Evolutionary conservation across 495 filamentous ascomycete species (phyloP).

Genomic region (Articulospora tetracladia): DNA sequence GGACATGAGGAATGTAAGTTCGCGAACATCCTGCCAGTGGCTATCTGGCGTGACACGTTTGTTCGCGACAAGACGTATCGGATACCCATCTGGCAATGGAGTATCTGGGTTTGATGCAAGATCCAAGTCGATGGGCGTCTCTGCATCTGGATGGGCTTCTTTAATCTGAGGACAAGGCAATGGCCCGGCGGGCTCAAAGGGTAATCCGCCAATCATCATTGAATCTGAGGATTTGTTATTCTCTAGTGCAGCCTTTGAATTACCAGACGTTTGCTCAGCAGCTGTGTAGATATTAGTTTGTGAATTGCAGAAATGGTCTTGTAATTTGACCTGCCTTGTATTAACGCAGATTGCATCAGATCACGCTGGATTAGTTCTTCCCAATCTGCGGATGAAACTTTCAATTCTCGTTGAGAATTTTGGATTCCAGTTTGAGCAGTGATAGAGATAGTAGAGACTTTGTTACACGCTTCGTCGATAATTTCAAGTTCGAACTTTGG

Average conservation of each 20-base stretch:
- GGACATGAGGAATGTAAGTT: slow-evolving; percentile 54
- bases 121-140: neutral
- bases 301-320: no score
- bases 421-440: neutral
- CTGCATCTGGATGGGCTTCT: neutral
- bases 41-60: slow-evolving; percentile 64
- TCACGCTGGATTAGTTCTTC: neutral
- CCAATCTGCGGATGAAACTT: neutral
- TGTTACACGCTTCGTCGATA: neutral
- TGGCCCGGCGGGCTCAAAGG: neutral
- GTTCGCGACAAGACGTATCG: slow-evolving; percentile 49
- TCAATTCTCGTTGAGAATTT: neutral
- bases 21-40: slow-evolving; percentile 95
- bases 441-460: neutral
- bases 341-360: no score
- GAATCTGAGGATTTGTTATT: neutral
- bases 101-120: slow-evolving; percentile 39
- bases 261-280: neutral
- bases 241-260: neutral
- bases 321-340: no score
- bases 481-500: slow-evolving; percentile 71
- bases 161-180: slow-evolving; percentile 14
- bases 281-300: neutral
- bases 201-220: neutral
- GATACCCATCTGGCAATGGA: slow-evolving; percentile 49